Evolutionary conservation across 2,329 filamentous ascomycete genomes (phyloP).

Genomic region (Acarospora socialis): DNA sequence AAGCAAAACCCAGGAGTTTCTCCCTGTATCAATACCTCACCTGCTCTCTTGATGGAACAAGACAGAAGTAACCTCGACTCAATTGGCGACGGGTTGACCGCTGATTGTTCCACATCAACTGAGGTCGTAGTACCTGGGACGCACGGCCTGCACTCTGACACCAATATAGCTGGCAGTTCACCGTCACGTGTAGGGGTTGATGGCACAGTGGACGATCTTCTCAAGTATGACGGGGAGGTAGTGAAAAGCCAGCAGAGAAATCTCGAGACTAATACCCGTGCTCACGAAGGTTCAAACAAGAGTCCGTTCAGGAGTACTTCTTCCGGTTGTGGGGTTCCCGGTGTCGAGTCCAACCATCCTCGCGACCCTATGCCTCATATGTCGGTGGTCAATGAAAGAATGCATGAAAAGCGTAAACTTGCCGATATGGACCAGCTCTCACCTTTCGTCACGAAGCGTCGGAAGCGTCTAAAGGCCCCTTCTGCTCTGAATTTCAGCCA

Average conservation of each 20-base stretch:
- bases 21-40: not conserved
- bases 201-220: not conserved
- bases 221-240: not conserved
- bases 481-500: conserved; percentile 5
- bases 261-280: not conserved
- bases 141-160: no score
- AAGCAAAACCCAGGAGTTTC: no score
- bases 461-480: conserved; percentile 3
- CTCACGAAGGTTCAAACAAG: not conserved
- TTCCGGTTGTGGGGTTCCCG: not conserved
- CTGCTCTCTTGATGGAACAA: no score
- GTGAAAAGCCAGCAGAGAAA: not conserved
- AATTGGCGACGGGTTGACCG: no score
- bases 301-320: not conserved
- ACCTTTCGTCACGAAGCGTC: conserved; percentile 6
- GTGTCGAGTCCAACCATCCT: not conserved
- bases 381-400: not conserved
- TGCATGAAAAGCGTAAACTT: not conserved
- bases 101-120: no score
- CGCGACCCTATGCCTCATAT: not conserved
- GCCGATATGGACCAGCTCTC: conserved; percentile 3
- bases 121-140: no score
- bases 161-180: no score
- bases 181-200: no score
- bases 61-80: no score